A percentile compares a stretch with the other conserved stretches of the same genome.
Evolutionary conservation across 2,329 filamentous ascomycete species (phyloP).

Genomic region (Aspergillus glaucus): DNA sequence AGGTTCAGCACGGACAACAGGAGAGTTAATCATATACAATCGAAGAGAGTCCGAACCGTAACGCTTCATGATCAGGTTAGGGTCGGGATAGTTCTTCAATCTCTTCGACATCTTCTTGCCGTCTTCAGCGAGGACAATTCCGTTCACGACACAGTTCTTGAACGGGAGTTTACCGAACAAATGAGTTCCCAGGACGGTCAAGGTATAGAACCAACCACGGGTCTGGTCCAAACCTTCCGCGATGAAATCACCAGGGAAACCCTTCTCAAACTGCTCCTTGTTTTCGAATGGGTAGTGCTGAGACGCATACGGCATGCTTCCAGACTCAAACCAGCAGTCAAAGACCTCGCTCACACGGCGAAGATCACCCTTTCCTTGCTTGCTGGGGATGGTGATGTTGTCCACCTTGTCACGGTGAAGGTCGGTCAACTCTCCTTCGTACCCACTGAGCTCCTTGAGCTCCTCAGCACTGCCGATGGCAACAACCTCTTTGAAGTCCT

Average conservation of each 20-base stretch:
- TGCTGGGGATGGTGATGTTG: conserved; percentile 86
- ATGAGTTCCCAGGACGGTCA: conserved; percentile 81
- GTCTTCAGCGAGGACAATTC: conserved; percentile 86
- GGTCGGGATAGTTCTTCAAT: conserved; percentile 92
- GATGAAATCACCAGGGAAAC: conserved; percentile 89
- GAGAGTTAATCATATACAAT: conserved; percentile 94
- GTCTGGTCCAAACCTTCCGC: conserved; percentile 91
- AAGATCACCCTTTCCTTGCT: conserved; percentile 76
- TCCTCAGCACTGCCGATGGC: conserved; percentile 81
- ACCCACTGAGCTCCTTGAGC: conserved; percentile 79
- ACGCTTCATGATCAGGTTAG: conserved; percentile 70
- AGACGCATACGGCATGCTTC: conserved; percentile 89
- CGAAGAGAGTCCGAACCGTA: conserved; percentile 90
- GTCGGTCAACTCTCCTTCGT: conserved; percentile 72
- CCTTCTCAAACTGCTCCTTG: conserved; percentile 68
- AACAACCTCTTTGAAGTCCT: conserved; percentile 78
- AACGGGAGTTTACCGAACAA: conserved; percentile 81
- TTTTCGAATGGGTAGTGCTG: conserved; percentile 92
- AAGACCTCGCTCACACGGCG: conserved; percentile 82
- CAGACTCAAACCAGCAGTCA: conserved; percentile 96
- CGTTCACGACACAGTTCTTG: conserved; percentile 94
- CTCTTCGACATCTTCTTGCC: conserved; percentile 99
- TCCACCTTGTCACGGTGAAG: conserved; percentile 92
- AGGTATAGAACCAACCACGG: conserved; percentile 92
- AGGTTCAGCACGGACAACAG: conserved; percentile 85